Base-by-base conservation (phyloP, 2,329 filamentous ascomycete genomes). In the Cladosporium sp. region DNA sequence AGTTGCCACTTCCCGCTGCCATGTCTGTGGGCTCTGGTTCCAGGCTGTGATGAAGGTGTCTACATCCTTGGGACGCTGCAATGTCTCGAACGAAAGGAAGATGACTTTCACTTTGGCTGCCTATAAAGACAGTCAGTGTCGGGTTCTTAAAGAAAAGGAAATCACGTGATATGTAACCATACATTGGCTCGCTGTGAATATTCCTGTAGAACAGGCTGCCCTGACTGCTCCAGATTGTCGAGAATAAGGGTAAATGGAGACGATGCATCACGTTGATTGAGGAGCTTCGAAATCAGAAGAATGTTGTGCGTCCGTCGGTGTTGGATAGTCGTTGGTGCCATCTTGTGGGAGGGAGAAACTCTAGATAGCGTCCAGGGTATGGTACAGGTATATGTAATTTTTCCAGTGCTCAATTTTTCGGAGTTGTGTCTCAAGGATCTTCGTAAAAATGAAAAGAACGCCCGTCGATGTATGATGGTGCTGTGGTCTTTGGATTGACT, bases 221-320 rank as follows among this genome's bases (percentile, higher is more conserved):
- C 91, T 30, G 89, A 88, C 79, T 97, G 93, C 79, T 96, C 92
- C 34, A 97, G 83, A 38, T 85, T 92, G 78, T 98, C 94, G 65
- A 97, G 83, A 3, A 97, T 80, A 30, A 98, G 82, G 0, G 93
- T 97, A 74, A 98, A 88, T 2, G 94, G 94, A 59, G 92, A 96
- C 15, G 90, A 58, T 65, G 87, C 88, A 77, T 95, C 91, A 68
- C 92, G 86, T 65, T 92, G 82, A 74, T 89, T 92, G 69, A 97
- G 83, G 1, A 97, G 82, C 75, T 92, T 93, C 69, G 93, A 91
- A 65, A 97, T 88, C 2, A 96, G 83, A 2, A 96, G 86, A 26
- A 96, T 81, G 76, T 93, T 93, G 78, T 97, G 93, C 24, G 92
- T 93, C 70, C 92, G 87, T 34, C 91, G 85, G 74, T 96, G 92